These are phyloP conservation scores for Phytophthora gonapodyides DNA, from an alignment of 352 stramenopile species.

Conservation along the genomic window DNA sequence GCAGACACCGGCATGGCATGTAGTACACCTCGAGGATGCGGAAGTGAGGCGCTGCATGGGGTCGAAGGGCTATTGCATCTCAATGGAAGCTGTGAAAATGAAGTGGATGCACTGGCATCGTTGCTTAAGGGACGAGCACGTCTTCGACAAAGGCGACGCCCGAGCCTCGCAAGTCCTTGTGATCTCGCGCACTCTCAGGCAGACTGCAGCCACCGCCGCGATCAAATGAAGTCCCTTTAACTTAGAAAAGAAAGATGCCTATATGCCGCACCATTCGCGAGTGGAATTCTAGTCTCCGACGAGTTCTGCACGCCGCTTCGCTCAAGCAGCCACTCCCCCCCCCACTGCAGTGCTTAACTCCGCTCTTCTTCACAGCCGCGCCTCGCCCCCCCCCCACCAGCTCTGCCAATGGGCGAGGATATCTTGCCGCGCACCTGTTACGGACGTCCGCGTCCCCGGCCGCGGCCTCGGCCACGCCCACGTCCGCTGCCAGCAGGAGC, in stretches of 20 bases:
- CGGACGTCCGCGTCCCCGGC: conserved; percentile 60
- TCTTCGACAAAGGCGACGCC: too few relatives aligned
- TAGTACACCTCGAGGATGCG: not conserved
- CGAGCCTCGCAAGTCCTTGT: conserved; percentile 2
- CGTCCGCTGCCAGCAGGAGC: conserved; percentile 62
- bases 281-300: conserved; percentile 22
- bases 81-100: too few relatives aligned
- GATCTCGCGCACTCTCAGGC: conserved; percentile 5
- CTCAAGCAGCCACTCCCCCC: conserved; percentile 16
- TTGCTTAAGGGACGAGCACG: too few relatives aligned
- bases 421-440: conserved; percentile 28
- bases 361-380: conserved; percentile 12
- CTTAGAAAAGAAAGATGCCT: conserved; percentile 40
- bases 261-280: conserved; percentile 24
- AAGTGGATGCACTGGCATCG: too few relatives aligned
- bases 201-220: conserved; percentile 5
- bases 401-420: conserved; percentile 8
- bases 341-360: conserved; percentile 10
- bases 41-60: conserved; percentile 3
- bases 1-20: conserved; percentile 4
- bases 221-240: conserved; percentile 41
- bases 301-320: conserved; percentile 9
- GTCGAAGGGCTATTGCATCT: too few relatives aligned
- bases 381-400: conserved; percentile 4
- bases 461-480: conserved; percentile 79